Percentiles rank a stretch among this genome's conserved stretches.
Evolutionary conservation across 73 alveolate genomes (phyloP).

Genomic region (Paramecium octaurelia): DNA sequence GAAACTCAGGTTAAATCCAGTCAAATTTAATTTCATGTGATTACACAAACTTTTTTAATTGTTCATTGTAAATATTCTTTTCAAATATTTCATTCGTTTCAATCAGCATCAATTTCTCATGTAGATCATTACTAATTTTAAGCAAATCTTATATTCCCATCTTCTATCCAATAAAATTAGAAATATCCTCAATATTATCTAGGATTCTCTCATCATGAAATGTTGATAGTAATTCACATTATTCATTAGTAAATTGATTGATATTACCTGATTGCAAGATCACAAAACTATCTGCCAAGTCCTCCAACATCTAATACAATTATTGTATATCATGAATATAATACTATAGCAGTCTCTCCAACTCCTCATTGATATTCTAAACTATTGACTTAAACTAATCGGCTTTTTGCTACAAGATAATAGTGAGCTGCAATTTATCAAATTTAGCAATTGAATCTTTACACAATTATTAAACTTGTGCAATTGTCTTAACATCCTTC

Average conservation of each 20-base stretch:
- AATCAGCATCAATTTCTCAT: neutral
- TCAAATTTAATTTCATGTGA: neutral
- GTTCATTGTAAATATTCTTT: neutral
- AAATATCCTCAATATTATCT: neutral
- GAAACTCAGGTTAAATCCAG: neutral
- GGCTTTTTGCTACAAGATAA: neutral
- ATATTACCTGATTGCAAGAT: neutral
- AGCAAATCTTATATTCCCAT: neutral
- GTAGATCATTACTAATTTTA: neutral
- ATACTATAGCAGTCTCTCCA: neutral
- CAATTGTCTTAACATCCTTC: neutral
- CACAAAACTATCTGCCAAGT: neutral
- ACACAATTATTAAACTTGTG: neutral
- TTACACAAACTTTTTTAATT: neutral
- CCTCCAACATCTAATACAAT: neutral
- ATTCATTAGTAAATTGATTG: neutral
- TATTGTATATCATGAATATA: neutral
- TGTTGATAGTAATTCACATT: neutral
- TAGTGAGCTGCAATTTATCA: neutral
- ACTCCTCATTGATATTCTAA: neutral
- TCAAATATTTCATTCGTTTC: neutral
- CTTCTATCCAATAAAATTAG: neutral
- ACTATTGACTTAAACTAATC: neutral
- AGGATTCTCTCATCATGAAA: neutral
- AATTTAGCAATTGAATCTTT: neutral